Base-by-base conservation (phyloP, 768 basidiomycete species). In the Mycena haematopus region DNA sequence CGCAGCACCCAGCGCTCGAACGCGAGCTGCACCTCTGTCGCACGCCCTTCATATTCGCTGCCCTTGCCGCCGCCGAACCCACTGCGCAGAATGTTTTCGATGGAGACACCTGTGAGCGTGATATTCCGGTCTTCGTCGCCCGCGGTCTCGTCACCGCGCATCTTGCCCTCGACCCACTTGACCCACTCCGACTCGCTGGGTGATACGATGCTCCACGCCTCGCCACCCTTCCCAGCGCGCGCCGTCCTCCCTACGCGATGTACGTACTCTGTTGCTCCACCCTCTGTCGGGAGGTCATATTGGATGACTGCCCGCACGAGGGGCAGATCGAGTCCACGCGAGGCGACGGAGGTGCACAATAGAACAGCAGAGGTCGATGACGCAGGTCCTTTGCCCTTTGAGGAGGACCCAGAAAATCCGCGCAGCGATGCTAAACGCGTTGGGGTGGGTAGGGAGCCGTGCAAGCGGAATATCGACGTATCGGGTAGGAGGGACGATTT, bases 191-290 rank as follows among this genome's bases (percentile, higher is more conserved):
- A 78, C 77, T 99, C 97, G 67, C 86, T 91, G 0, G 95, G 95
- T 1, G 88, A 81, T 42, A 99, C 87, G 59, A 99, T 87, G 60
- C 90, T 89, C 95, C 96, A 98, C 2, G 96, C 94, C 74, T 99
- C 94, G 62, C 97, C 97, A 25, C 93, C 92, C 68, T 90, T 92
- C 15, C 97, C 97, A 9, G 91, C 96, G 74, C 97, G 93, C 15
- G 97, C 97, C 3, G 97, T 99, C 53, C 97, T 89, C 29, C 97
- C 97, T 9, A 99, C 93, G 50, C 97, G 86, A 78, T 99, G 97
- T 11, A 99, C 88, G 69, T 99, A 99, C 73, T 99, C 97, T 13
- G 91, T 97, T 27, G 89, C 89, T 11, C 97, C 96, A 19, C 95
- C 93, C 79, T 99, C 97, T 0, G 97, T 99, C 0, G 97, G 96